Evolutionary conservation across 768 basidiomycete species (phyloP).

Genomic region (Suillus brevipes): DNA sequence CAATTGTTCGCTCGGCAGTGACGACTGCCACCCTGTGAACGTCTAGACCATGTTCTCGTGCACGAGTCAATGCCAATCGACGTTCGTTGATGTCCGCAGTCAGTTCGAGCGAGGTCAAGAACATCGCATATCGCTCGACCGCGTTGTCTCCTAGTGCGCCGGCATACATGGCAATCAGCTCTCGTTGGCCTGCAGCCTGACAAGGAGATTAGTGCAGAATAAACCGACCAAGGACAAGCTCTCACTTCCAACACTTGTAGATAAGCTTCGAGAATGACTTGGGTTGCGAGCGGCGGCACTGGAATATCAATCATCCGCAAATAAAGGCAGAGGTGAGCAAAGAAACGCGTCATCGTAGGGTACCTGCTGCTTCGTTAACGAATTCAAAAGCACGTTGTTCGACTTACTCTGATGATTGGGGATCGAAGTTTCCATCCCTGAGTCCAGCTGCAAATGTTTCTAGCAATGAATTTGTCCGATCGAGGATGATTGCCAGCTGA

Average conservation of each 20-base stretch:
- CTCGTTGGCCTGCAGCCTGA: constrained; percentile 73
- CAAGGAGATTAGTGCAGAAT: constrained; percentile 2
- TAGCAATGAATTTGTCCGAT: constrained; percentile 66
- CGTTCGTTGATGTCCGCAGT: constrained; percentile 65
- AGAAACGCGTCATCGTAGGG: constrained; percentile 79
- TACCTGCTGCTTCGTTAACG: constrained; percentile 44
- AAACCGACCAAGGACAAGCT: not conserved
- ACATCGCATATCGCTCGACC: constrained; percentile 87
- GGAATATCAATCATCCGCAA: constrained; percentile 63
- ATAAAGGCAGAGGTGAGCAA: constrained; percentile 78
- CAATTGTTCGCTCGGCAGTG: constrained; percentile 77
- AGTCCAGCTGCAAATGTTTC: constrained; percentile 65
- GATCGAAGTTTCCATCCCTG: constrained; percentile 48
- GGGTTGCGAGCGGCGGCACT: constrained; percentile 72
- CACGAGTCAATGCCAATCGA: constrained; percentile 66
- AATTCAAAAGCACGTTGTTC: constrained; percentile 1
- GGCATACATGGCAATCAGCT: constrained; percentile 92
- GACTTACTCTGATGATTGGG: constrained; percentile 57
- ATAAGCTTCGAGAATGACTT: constrained; percentile 86
- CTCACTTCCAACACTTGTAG: constrained; percentile 82
- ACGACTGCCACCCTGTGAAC: constrained; percentile 75
- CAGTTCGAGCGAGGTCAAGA: constrained; percentile 77
- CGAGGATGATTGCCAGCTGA: constrained; percentile 76
- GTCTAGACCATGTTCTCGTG: constrained; percentile 83
- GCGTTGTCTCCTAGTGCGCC: constrained; percentile 88